Base-by-base conservation (phyloP, 2,329 filamentous ascomycete genomes). In the Xylaria digitata region DNA sequence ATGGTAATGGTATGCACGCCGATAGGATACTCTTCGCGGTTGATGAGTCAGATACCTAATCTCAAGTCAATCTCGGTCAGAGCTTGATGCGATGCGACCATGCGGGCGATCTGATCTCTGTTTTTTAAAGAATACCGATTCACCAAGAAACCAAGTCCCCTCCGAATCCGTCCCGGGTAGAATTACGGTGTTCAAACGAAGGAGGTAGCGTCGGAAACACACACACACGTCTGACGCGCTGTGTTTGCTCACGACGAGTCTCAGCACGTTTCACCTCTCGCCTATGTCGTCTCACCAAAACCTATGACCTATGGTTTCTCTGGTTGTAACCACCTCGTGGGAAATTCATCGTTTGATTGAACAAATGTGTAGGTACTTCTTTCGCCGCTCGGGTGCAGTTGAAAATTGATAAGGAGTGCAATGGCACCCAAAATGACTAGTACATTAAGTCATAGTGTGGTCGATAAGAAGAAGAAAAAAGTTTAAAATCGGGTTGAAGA, bases 211-310 rank as follows among this genome's bases (percentile, higher is more conserved):
- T 50, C 45, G n/a, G 34, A 45, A 37, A 19, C 19, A 26, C 23
- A 40, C 23, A 40, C 19, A 52, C 26, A 46, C 13, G 50, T 59
- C 21, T 17, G 54, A 64, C 61, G 55, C 26, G 48, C 40, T 40
- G 48, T 59, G 61, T 67, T 67, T 66, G 61, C 55, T 64, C 43
- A 56, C 13, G 6, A 42, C 19, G 23, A 34, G 40, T 53, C n/a
- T 57, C 42, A 30, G 34, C 8, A 42, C 13, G 64, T 63, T 59
- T 58, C 64, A 66, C 42, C 40, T 63, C 15, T 45, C 37, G 53
- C 37, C 34, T 26, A 37, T 37, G 8, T 11, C 23, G 63, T 56
- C 52, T 11, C 53, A 53, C 54, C 42, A 54, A 8, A 7, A n/a
- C 3, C 17, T 30, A 43, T 53, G 53, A 43, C 60, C 58, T 30